These are phyloP conservation scores for Aspergillus jensenii DNA, from an alignment of 2,329 filamentous ascomycete genomes.

Conservation along the genomic window DNA sequence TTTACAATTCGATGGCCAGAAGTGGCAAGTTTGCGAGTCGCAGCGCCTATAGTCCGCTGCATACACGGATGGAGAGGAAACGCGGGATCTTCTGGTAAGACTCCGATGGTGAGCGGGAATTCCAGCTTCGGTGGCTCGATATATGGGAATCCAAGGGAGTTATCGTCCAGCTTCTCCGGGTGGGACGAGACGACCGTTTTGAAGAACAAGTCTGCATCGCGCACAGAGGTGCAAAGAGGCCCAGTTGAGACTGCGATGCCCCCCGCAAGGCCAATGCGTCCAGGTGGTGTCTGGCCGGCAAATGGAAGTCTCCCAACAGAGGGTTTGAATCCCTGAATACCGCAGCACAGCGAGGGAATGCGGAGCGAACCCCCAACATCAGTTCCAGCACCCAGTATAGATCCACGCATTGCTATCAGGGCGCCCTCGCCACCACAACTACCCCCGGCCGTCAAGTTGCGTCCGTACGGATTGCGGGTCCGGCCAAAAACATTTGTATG, in stretches of 20 bases:
- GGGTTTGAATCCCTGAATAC: constrained; percentile 50
- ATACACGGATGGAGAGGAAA: constrained; percentile 24
- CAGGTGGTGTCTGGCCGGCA: constrained; percentile 42
- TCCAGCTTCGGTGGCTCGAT: not conserved
- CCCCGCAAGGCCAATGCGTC: constrained; percentile 14
- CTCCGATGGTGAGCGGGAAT: constrained; percentile 16
- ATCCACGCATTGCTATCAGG: constrained; percentile 58
- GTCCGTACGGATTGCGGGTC: constrained; percentile 62
- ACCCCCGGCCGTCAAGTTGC: constrained; percentile 60
- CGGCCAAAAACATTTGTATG: constrained; percentile 60
- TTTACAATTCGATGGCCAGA: constrained; percentile 23
- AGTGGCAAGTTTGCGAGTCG: constrained; percentile 15
- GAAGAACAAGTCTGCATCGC: constrained; percentile 18
- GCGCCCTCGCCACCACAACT: constrained; percentile 66
- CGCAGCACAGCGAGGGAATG: constrained; percentile 50
- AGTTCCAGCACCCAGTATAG: constrained; percentile 59
- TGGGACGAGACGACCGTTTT: constrained; percentile 2
- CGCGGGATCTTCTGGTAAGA: constrained; percentile 21
- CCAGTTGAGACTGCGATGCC: constrained; percentile 23
- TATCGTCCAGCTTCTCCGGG: constrained; percentile 16
- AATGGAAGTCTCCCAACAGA: constrained; percentile 49
- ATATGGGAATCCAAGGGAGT: constrained; percentile 13
- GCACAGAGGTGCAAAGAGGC: constrained; percentile 18
- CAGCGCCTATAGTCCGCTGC: constrained; percentile 16
- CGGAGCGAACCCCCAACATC: constrained; percentile 54